Evolutionary conservation across 2,329 filamentous ascomycete genomes (phyloP).

Genomic region (Colletotrichum acutatum): DNA sequence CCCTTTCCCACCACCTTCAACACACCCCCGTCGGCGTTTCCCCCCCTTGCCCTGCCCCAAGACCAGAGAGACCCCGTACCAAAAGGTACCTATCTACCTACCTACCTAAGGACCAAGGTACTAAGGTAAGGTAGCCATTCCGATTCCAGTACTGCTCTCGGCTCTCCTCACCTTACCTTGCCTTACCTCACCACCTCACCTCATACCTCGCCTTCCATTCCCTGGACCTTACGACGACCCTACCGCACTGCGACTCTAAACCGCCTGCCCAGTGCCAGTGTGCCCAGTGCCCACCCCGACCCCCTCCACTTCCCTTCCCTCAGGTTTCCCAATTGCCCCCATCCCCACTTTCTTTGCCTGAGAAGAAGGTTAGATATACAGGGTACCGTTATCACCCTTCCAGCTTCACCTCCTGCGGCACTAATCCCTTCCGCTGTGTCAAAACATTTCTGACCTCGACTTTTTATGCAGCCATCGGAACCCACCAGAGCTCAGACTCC

Average conservation of each 20-base stretch:
- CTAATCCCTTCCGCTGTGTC: constrained; percentile 49
- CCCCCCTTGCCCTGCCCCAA: constrained; percentile 10
- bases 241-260: constrained; percentile 29
- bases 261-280: constrained; percentile 18
- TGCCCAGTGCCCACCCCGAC: constrained; percentile 23
- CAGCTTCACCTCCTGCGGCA: constrained; percentile 49
- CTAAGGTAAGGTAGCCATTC: too few species aligned
- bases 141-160: too few species aligned
- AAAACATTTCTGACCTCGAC: constrained; percentile 50
- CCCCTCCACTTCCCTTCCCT: constrained; percentile 36
- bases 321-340: constrained; percentile 35
- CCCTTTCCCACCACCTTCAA: constrained; percentile 1
- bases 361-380: constrained; percentile 36
- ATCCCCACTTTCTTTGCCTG: constrained; percentile 35
- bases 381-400: constrained; percentile 35
- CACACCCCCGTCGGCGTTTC: constrained; percentile 11
- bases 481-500: constrained; percentile 39
- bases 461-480: constrained; percentile 46
- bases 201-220: not conserved
- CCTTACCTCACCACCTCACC: not conserved
- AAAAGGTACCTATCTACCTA: not conserved
- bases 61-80: not conserved
- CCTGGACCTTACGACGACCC: constrained; percentile 27
- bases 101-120: too few species aligned
- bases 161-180: not conserved